Conservation (phyloP, 192 early-diverging fungal species). For the Coemansia sp. region DNA sequence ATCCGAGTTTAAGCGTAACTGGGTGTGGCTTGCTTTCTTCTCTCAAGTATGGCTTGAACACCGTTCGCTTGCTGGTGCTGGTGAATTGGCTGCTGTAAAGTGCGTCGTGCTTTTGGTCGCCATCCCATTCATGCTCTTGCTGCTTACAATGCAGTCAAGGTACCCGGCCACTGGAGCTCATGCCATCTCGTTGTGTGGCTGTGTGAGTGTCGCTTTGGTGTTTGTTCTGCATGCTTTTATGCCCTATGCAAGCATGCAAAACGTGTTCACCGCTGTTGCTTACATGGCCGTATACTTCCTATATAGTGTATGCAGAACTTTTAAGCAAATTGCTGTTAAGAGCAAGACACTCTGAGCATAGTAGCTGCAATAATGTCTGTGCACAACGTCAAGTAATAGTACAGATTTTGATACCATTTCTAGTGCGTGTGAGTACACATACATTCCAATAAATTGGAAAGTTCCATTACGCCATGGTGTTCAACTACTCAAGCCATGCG, state of each 20-base stretch:
- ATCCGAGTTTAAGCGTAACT: neutral
- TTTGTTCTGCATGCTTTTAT: neutral
- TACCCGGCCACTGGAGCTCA: neutral
- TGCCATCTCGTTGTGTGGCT: neutral
- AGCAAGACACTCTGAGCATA: neutral
- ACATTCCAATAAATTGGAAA: neutral
- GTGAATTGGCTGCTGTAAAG: neutral
- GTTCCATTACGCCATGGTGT: neutral
- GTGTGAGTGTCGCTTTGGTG: neutral
- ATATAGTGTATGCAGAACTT: neutral
- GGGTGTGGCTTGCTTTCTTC: neutral
- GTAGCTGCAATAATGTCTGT: neutral
- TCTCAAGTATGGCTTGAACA: neutral
- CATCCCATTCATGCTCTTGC: neutral
- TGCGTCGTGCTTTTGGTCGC: neutral
- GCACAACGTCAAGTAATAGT: neutral
- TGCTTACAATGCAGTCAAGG: neutral
- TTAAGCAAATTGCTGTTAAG: neutral
- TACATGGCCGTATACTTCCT: neutral
- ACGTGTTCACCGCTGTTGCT: neutral
- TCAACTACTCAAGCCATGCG: neutral
- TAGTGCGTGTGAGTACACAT: neutral
- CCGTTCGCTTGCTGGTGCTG: neutral
- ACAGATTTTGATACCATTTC: neutral
- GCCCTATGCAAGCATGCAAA: neutral